A percentile compares a stretch with the other conserved stretches of the same genome.
Evolutionary conservation across 2,329 filamentous ascomycete genomes (phyloP).

Genomic region (Ascosphaera aggregata): DNA sequence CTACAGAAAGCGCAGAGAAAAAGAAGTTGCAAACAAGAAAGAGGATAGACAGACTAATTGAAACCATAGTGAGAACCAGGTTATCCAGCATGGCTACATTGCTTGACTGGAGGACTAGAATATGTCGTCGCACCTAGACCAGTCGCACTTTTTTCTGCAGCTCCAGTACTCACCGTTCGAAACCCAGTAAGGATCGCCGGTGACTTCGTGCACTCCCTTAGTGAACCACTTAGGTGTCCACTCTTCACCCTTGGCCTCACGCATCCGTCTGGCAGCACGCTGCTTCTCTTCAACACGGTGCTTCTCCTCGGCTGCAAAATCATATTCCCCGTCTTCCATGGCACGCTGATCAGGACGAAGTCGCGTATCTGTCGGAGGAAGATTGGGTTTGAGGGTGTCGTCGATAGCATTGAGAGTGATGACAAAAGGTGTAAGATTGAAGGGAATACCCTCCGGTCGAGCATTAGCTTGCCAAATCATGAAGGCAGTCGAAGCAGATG

Average conservation of each 20-base stretch:
- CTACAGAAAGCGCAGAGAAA: not conserved
- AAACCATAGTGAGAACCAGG: not conserved
- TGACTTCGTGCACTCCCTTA: conserved; percentile 47
- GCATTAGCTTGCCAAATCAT: conserved; percentile 79
- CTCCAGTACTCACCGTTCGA: conserved; percentile 82
- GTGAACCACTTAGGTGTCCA: conserved; percentile 72
- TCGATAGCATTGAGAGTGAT: conserved; percentile 83
- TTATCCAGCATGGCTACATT: not conserved
- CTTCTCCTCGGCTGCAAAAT: conserved; percentile 82
- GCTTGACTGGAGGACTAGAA: too few species aligned
- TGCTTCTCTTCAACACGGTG: conserved; percentile 85
- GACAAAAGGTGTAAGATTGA: conserved; percentile 93
- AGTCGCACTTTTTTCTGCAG: conserved; percentile 36
- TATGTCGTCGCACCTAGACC: conserved; percentile 52
- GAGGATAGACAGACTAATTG: not conserved
- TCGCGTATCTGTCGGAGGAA: conserved; percentile 87
- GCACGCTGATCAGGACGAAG: conserved; percentile 82
- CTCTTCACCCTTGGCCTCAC: conserved; percentile 59
- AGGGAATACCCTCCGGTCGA: conserved; percentile 65
- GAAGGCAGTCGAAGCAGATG: conserved; percentile 49
- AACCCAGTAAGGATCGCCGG: conserved; percentile 75
- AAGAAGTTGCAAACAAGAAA: not conserved
- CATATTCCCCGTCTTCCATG: conserved; percentile 98
- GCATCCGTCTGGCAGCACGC: conserved; percentile 44
- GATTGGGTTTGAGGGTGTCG: conserved; percentile 48